Conservation (phyloP, 805 yeast genomes). For the Saccharomycopsis sp. region DNA sequence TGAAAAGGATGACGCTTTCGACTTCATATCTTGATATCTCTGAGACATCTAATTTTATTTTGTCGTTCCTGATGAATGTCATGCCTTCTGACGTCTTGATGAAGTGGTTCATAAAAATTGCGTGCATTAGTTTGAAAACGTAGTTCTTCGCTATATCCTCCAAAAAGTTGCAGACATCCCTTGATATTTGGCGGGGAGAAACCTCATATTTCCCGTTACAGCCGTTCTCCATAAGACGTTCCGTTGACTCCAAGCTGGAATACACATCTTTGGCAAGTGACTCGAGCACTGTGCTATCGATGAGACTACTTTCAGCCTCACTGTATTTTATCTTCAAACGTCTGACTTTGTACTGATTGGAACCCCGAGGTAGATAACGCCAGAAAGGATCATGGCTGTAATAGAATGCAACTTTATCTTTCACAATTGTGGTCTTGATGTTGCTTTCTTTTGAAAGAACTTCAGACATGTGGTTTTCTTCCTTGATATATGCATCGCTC, state of each 20-base stretch:
- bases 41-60: not conserved
- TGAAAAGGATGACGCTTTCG: not conserved
- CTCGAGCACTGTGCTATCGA: not conserved
- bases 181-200: not conserved
- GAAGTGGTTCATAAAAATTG: not conserved
- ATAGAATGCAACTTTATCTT: not conserved
- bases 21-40: not conserved
- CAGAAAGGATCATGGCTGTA: too few relatives aligned
- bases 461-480: not conserved
- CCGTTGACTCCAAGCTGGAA: not conserved
- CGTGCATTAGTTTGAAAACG: not conserved
- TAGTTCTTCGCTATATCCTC: not conserved
- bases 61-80: not conserved
- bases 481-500: not conserved
- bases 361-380: too few relatives aligned
- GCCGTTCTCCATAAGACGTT: too few relatives aligned
- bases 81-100: not conserved
- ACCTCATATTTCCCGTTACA: too few relatives aligned
- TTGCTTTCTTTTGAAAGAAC: not conserved
- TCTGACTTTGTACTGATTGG: too few relatives aligned
- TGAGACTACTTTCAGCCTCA: not conserved
- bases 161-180: not conserved
- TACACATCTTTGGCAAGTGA: not conserved
- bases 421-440: not conserved
- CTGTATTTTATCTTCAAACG: too few relatives aligned